Evolutionary conservation across 1,139 yeast species (phyloP).

Genomic region (Geotrichum bryndzae): DNA sequence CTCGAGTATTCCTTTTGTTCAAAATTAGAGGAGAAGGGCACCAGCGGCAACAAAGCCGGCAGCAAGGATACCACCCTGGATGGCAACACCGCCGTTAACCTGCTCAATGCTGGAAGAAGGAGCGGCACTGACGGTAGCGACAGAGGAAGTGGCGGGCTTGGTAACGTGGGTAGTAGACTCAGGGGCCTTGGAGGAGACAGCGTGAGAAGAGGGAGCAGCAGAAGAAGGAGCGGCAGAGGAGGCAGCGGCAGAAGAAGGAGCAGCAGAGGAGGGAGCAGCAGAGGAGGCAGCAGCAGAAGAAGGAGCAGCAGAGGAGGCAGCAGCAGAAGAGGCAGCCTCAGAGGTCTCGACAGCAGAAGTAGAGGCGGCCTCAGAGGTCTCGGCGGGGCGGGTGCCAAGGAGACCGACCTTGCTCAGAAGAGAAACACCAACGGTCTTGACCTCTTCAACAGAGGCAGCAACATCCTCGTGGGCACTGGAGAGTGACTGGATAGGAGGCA

Average conservation of each 20-base stretch:
- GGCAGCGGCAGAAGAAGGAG: slow-evolving; percentile 1
- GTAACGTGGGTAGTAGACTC: not conserved
- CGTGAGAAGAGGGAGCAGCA: not conserved
- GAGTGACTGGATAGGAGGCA: slow-evolving; percentile 18
- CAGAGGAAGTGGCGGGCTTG: not conserved
- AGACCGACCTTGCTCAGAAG: slow-evolving; percentile 10
- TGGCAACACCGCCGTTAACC: slow-evolving; percentile 9
- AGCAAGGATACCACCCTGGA: slow-evolving; percentile 10
- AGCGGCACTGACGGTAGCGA: not conserved
- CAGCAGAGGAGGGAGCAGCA: not conserved
- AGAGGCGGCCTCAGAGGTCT: slow-evolving; percentile 5
- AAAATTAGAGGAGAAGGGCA: slow-evolving; percentile 13
- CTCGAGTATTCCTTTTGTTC: too few relatives aligned
- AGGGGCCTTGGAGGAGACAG: not conserved
- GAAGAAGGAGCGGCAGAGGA: not conserved
- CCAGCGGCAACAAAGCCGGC: slow-evolving; percentile 15
- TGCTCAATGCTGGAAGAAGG: slow-evolving; percentile 8
- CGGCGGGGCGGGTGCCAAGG: slow-evolving; percentile 4
- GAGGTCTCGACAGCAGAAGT: slow-evolving; percentile 6
- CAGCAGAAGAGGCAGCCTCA: slow-evolving; percentile 36
- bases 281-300: not conserved
- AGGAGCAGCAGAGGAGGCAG: not conserved
- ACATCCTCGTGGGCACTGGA: slow-evolving; percentile 17
- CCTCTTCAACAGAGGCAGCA: slow-evolving; percentile 18
- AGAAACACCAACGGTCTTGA: slow-evolving; percentile 12